Evolutionary conservation across 2,329 filamentous ascomycete genomes (phyloP).

Genomic region (Phaeosphaeriaceae sp.): DNA sequence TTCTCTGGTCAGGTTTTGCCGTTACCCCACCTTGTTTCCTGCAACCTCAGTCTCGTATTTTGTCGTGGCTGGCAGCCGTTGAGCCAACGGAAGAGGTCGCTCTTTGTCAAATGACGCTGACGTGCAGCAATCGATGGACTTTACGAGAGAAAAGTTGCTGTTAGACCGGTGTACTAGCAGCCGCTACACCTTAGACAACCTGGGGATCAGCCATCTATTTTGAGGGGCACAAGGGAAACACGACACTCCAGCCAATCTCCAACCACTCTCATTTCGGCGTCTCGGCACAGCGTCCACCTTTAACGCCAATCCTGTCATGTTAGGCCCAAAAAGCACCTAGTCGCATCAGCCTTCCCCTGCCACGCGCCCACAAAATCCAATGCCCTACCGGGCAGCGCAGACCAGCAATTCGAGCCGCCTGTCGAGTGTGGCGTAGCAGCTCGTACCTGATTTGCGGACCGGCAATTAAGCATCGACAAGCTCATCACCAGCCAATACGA

Average conservation of each 20-base stretch:
- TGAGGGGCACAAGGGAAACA: slow-evolving; percentile 5
- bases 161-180: neutral
- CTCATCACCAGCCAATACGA: slow-evolving; percentile 21
- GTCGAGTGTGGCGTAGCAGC: slow-evolving; percentile 9
- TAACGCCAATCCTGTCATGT: neutral
- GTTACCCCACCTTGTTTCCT: neutral
- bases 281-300: neutral
- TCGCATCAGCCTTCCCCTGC: neutral
- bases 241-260: slow-evolving; percentile 2
- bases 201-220: slow-evolving; percentile 6
- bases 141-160: neutral
- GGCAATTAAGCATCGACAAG: slow-evolving; percentile 9
- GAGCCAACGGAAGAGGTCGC: neutral
- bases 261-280: neutral
- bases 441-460: slow-evolving; percentile 14
- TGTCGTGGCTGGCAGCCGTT: neutral
- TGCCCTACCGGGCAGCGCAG: slow-evolving; percentile 9
- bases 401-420: slow-evolving; percentile 9
- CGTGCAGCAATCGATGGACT: neutral
- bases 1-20: neutral
- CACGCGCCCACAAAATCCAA: neutral
- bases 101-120: neutral
- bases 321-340: neutral
- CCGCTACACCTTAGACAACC: neutral
- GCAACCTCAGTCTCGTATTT: slow-evolving; percentile 1